Evolutionary conservation across 2,329 filamentous ascomycete species (phyloP).

Genomic region (Plenodomus lindquistii): DNA sequence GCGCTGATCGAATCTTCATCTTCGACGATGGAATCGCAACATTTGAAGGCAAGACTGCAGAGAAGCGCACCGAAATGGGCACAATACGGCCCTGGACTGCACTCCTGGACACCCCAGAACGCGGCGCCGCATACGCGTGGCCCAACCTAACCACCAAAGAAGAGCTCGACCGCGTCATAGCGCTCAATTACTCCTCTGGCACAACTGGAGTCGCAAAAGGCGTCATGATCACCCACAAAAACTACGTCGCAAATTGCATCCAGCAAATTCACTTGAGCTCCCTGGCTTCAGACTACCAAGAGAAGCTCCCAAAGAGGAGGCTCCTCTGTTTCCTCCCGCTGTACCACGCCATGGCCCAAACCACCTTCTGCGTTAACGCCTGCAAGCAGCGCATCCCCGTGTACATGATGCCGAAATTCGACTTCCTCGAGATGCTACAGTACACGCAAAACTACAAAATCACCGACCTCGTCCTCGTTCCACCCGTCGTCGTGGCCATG

Average conservation of each 20-base stretch:
- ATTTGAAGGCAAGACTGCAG: slow-evolving; percentile 48
- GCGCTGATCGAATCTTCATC: slow-evolving; percentile 61
- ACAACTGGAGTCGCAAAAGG: slow-evolving; percentile 85
- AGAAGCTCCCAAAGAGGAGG: slow-evolving; percentile 47
- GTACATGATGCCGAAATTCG: slow-evolving; percentile 79
- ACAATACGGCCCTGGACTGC: slow-evolving; percentile 64
- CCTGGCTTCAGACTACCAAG: slow-evolving; percentile 55
- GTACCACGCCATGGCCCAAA: slow-evolving; percentile 62
- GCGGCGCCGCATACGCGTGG: slow-evolving; percentile 67
- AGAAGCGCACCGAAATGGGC: slow-evolving; percentile 44
- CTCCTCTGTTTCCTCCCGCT: slow-evolving; percentile 71
- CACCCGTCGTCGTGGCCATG: slow-evolving; percentile 74
- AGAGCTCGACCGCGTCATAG: slow-evolving; percentile 59
- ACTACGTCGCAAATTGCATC: slow-evolving; percentile 72
- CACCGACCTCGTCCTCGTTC: slow-evolving; percentile 68
- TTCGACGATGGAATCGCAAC: slow-evolving; percentile 61
- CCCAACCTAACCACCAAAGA: slow-evolving; percentile 56
- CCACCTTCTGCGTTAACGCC: slow-evolving; percentile 66
- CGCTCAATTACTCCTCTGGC: slow-evolving; percentile 78
- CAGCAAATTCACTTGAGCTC: slow-evolving; percentile 59
- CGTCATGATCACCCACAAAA: slow-evolving; percentile 77
- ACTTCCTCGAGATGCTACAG: slow-evolving; percentile 72
- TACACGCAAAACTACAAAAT: slow-evolving; percentile 70
- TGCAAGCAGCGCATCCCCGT: slow-evolving; percentile 64
- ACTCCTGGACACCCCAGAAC: slow-evolving; percentile 53